These are phyloP conservation scores for Pachysandra terminalis DNA, from an alignment of 164 flowering plant genomes.

Conservation along the genomic window DNA sequence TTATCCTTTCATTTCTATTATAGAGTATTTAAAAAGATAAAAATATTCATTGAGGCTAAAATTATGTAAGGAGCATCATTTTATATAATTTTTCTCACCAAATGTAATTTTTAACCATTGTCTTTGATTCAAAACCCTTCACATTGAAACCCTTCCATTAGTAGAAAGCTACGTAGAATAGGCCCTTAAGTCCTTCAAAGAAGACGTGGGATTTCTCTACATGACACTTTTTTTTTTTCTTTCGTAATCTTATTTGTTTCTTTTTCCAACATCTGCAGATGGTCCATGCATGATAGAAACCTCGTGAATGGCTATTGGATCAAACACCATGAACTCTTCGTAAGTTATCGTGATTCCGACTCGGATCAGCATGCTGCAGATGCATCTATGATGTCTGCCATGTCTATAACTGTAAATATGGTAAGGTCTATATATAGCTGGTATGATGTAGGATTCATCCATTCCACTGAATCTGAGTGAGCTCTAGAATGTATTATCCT, in stretches of 20 bases:
- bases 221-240: neutral
- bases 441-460: neutral
- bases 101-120: too few relatives aligned
- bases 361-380: neutral
- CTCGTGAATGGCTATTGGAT: neutral
- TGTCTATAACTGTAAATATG: slow-evolving; percentile 4
- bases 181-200: too few relatives aligned
- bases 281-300: slow-evolving; percentile 19
- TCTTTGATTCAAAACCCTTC: too few relatives aligned
- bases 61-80: too few relatives aligned
- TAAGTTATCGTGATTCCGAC: neutral
- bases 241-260: neutral
- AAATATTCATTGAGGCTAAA: too few relatives aligned
- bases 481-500: neutral
- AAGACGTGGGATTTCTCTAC: neutral
- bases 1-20: too few relatives aligned
- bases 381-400: neutral
- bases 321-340: too few relatives aligned
- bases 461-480: neutral
- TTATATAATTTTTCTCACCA: too few relatives aligned
- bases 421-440: slow-evolving; percentile 1
- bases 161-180: too few relatives aligned
- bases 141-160: too few relatives aligned
- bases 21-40: too few relatives aligned
- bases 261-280: slow-evolving; percentile 17